A percentile compares a stretch with the other conserved stretches of the same genome.
Conservation (phyloP, 2,329 filamentous ascomycete species). For the Aureobasidium subglaciale region DNA sequence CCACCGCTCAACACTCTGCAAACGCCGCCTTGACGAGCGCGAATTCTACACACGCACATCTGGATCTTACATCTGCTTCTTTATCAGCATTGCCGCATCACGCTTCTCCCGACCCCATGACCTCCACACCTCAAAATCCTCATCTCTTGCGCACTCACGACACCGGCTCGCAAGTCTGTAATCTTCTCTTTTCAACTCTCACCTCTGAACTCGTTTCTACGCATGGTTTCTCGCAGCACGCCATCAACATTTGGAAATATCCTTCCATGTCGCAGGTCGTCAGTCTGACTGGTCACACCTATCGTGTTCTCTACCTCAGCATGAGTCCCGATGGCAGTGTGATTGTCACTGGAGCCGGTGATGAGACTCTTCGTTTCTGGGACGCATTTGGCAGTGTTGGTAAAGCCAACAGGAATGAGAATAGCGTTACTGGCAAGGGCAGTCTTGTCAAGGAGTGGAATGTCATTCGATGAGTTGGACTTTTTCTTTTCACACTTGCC, state of each 20-base stretch:
- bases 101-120: constrained; percentile 27
- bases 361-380: constrained; percentile 96
- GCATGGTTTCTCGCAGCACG: constrained; percentile 95
- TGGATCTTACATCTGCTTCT: constrained; percentile 20
- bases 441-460: constrained; percentile 68
- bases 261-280: constrained; percentile 96
- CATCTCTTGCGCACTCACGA: constrained; percentile 70
- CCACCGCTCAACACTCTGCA: constrained; percentile 33
- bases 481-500: not conserved
- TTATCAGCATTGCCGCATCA: constrained; percentile 21
- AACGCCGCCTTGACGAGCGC: constrained; percentile 28
- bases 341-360: constrained; percentile 90
- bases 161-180: constrained; percentile 97
- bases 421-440: constrained; percentile 39
- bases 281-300: constrained; percentile 91
- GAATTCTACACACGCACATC: constrained; percentile 17
- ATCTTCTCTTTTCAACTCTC: constrained; percentile 93
- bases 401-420: constrained; percentile 60
- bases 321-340: constrained; percentile 95
- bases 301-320: constrained; percentile 88
- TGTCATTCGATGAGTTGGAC: constrained; percentile 56
- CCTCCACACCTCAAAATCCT: constrained; percentile 36
- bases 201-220: constrained; percentile 96
- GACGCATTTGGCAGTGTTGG: constrained; percentile 84
- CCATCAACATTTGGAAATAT: constrained; percentile 99